phyloP scores from a whole-genome alignment of 176 grass and related monocot genomes.

The Oryza meyeriana region DNA sequence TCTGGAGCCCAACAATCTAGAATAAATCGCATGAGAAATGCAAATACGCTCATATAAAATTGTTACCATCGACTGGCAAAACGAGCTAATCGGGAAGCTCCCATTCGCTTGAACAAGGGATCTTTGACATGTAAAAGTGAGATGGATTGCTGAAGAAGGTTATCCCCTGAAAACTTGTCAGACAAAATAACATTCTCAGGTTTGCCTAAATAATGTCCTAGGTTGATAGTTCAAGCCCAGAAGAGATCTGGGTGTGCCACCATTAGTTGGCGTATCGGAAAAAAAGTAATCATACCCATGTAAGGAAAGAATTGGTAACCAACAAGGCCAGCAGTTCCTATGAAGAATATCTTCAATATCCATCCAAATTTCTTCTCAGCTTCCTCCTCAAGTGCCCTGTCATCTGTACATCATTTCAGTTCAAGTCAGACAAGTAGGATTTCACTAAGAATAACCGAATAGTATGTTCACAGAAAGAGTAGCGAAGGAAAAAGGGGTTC shows the following conservation, averaged over 20 bases:
- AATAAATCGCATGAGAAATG: neutral
- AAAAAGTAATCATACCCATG: conserved; percentile 57
- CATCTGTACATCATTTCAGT: conserved; percentile 49
- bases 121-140: conserved; percentile 88
- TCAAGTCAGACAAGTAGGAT: conserved; percentile 21
- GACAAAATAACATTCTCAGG: conserved; percentile 25
- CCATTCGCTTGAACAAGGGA: conserved; percentile 92
- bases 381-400: conserved; percentile 85
- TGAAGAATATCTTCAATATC: conserved; percentile 84
- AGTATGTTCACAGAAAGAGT: neutral
- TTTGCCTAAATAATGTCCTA: conserved; percentile 12
- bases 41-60: conserved; percentile 8
- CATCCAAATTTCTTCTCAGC: conserved; percentile 84
- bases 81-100: conserved; percentile 76
- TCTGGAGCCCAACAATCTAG: conserved; percentile 9
- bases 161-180: conserved; percentile 77
- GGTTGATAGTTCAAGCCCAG: neutral
- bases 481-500: neutral
- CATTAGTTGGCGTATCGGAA: neutral
- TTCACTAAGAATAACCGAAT: neutral
- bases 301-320: conserved; percentile 94
- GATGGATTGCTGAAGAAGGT: conserved; percentile 79
- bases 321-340: conserved; percentile 74
- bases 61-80: conserved; percentile 90
- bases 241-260: neutral